A percentile compares a stretch with the other conserved stretches of the same genome.
phyloP scores from a whole-genome alignment of 768 basidiomycete genomes.

The Royoungia palumana region DNA sequence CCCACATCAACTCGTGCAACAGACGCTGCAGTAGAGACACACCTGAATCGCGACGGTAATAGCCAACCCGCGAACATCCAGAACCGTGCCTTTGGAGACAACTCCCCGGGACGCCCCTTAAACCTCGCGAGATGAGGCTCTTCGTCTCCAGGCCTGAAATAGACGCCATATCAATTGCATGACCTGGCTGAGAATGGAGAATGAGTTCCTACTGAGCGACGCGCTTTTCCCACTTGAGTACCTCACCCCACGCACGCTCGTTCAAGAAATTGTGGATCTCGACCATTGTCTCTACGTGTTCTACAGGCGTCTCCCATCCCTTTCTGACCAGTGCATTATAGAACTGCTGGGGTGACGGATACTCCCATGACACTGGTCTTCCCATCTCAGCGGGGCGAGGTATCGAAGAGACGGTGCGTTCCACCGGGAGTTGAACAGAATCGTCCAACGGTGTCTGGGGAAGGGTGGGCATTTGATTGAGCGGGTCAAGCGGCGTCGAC shows the following conservation, averaged over 20 bases:
- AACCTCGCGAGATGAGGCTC: slow-evolving; percentile 78
- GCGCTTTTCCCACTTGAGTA: slow-evolving; percentile 86
- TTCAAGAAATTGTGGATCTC: slow-evolving; percentile 98
- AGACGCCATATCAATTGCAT: background rate
- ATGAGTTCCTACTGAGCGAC: slow-evolving; percentile 25
- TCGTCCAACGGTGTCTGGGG: slow-evolving; percentile 63
- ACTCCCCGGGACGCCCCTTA: slow-evolving; percentile 85
- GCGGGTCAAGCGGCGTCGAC: slow-evolving; percentile 49
- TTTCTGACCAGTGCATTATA: slow-evolving; percentile 96
- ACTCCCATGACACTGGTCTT: slow-evolving; percentile 68
- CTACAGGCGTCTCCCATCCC: slow-evolving; percentile 96
- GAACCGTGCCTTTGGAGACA: slow-evolving; percentile 92
- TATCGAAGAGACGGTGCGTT: slow-evolving; percentile 80
- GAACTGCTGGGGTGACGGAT: slow-evolving; percentile 96
- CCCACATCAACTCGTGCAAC: slow-evolving; percentile 2
- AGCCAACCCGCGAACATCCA: slow-evolving; percentile 86
- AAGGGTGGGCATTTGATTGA: slow-evolving; percentile 88
- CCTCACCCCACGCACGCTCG: slow-evolving; percentile 94
- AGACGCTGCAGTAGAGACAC: slow-evolving; percentile 25
- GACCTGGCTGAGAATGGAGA: background rate
- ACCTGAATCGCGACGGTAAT: slow-evolving; percentile 90
- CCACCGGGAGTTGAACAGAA: slow-evolving; percentile 58
- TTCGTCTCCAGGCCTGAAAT: slow-evolving; percentile 47
- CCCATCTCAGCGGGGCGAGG: slow-evolving; percentile 52
- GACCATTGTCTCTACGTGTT: slow-evolving; percentile 95